Evolutionary conservation across 75 land plant genomes (phyloP).

Genomic region (Pinus tabuliformis): DNA sequence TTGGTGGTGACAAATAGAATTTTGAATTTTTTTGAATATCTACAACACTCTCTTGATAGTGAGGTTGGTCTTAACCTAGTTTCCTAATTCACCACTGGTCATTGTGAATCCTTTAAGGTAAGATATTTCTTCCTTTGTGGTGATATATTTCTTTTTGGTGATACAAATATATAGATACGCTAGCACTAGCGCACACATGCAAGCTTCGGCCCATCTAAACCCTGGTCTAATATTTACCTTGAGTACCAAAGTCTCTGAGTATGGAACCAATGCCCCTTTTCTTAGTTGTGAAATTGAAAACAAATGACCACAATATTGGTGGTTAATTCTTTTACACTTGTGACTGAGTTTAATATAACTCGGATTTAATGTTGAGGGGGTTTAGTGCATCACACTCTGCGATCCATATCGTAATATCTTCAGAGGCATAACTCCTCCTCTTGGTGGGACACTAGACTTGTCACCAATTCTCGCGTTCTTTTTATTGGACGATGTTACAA

Average conservation of each 20-base stretch:
- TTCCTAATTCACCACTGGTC: slow-evolving; percentile 84
- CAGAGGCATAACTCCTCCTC: slow-evolving; percentile 92
- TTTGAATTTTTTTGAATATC: slow-evolving; percentile 71
- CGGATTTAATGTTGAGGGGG: background rate
- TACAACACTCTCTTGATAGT: slow-evolving; percentile 83
- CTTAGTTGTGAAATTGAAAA: slow-evolving; percentile 1
- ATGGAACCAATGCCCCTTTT: too few species aligned
- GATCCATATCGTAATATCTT: slow-evolving; percentile 98
- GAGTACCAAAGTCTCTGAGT: background rate
- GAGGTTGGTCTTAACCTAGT: slow-evolving; percentile 94
- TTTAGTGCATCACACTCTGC: slow-evolving; percentile 74
- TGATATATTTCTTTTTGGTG: too few species aligned
- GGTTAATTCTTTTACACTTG: background rate
- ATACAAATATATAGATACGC: background rate
- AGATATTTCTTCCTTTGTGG: background rate
- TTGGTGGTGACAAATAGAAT: slow-evolving; percentile 84
- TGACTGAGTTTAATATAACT: background rate
- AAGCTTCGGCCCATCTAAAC: background rate
- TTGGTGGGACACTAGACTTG: slow-evolving; percentile 85
- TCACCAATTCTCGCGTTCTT: slow-evolving; percentile 96
- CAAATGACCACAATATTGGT: background rate
- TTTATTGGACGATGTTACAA: slow-evolving; percentile 83
- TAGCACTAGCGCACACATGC: background rate
- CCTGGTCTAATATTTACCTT: too few species aligned
- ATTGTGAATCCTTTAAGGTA: slow-evolving; percentile 95